Evolutionary conservation across 352 stramenopile genomes (phyloP), one percentile per base, ranked within the genome.

Genomic region (Phytophthora agathidicida): DNA sequence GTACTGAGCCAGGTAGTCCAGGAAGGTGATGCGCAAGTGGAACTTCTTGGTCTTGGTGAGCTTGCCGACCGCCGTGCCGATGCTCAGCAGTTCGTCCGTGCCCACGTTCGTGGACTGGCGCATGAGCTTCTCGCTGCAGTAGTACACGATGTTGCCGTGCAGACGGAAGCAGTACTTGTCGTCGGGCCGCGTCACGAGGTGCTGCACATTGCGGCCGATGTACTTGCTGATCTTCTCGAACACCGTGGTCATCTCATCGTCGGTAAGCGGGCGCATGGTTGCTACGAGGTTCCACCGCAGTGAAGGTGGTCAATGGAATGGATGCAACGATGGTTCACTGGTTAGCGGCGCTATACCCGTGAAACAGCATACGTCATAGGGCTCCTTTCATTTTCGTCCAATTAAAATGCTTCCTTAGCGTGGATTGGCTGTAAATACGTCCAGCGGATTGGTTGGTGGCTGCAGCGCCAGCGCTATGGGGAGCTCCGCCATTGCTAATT

Each of bases 191-290:
- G 98, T 98, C 62, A 99, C 96, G 22, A 99, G 81, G 65, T 98
- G 91, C 75, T 98, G 89, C 23, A 99, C 88, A 78, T 98, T 98
- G 66, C 92, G 85, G 23, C 97, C 97, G 67, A 99, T 99, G 71
- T 98, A 99, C 83, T 99, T 98, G 60, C 94, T 97, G 52, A 99
- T 87, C 85, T 99, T 99, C 64, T 99, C 92, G 75, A 99, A 99
- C 28, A 99, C 80, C 10, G 88, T 97, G 74, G 80, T 65, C 58
- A 73, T 71, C 80, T 99, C 97, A 68, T 99, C 97, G 85, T 99
- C 97, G 45, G 96, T 99, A 45, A 99, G 83, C 43, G 97, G 97
- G 56, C 97, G 87, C 97, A 99, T 99, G 44, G 23, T 56, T 71
- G 53, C 37, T 33, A 28, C 27, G 49, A 19, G 27, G 24, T 65